A percentile compares a stretch with the other conserved stretches of the same genome.
Evolutionary conservation across 2,329 filamentous ascomycete genomes (phyloP).

Genomic region (Colletotrichum theobromicola): DNA sequence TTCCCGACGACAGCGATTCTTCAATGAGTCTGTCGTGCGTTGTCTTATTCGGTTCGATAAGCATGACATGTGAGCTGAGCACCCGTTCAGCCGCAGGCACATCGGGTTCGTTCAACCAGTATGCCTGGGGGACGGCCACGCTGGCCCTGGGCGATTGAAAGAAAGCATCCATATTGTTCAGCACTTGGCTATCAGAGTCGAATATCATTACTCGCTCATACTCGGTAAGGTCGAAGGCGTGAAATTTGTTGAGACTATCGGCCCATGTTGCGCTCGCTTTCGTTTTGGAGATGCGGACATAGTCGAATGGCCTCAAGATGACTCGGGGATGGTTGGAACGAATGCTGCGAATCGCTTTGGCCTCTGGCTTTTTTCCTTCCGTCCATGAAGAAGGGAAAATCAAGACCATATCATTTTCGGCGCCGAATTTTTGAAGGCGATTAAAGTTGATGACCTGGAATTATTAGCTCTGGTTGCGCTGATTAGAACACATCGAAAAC

Average conservation of each 20-base stretch:
- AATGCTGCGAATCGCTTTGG: background rate
- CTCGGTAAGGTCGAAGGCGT: slow-evolving; percentile 70
- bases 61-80: slow-evolving; percentile 57
- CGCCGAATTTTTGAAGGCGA: slow-evolving; percentile 44
- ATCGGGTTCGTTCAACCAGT: slow-evolving; percentile 66
- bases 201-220: slow-evolving; percentile 56
- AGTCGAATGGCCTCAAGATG: slow-evolving; percentile 2
- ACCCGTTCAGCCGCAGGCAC: slow-evolving; percentile 45
- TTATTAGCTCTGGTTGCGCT: background rate
- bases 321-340: background rate
- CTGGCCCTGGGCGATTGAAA: slow-evolving; percentile 68
- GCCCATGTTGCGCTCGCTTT: slow-evolving; percentile 57
- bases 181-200: slow-evolving; percentile 68
- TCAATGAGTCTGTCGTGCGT: slow-evolving; percentile 41
- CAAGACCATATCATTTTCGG: slow-evolving; percentile 48
- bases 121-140: slow-evolving; percentile 73
- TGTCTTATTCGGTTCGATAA: slow-evolving; percentile 52
- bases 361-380: background rate
- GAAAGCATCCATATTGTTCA: slow-evolving; percentile 71
- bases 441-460: slow-evolving; percentile 52
- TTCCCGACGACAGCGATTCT: slow-evolving; percentile 35
- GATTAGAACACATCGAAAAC: background rate
- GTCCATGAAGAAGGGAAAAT: slow-evolving; percentile 44
- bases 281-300: slow-evolving; percentile 4
- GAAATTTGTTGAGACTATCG: slow-evolving; percentile 69